Percentiles rank a stretch among this genome's conserved stretches.
Evolutionary conservation across 2,329 filamentous ascomycete species (phyloP).

Genomic region (Aspergillus alliaceus): DNA sequence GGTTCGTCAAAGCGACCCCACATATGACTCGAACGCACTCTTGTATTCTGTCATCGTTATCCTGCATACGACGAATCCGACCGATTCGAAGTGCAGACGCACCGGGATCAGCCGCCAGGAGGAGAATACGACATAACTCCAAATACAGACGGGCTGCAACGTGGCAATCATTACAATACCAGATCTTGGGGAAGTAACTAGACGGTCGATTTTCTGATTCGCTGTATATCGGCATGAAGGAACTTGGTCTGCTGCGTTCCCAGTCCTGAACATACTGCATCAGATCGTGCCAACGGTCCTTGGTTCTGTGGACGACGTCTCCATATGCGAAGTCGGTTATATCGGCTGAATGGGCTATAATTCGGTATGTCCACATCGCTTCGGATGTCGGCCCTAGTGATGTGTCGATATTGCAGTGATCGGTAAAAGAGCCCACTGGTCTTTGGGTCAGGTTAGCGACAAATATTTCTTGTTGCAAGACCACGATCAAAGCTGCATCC

Average conservation of each 20-base stretch:
- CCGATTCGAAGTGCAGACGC: background rate
- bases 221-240: conserved; percentile 1
- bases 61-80: background rate
- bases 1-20: conserved; percentile 1
- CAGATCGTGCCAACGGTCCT: background rate
- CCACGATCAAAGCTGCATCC: conserved; percentile 4
- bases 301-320: background rate
- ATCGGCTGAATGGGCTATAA: conserved; percentile 2
- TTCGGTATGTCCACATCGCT: conserved; percentile 1
- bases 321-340: conserved; percentile 6
- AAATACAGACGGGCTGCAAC: conserved; percentile 2
- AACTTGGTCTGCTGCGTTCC: background rate
- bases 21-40: background rate
- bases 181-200: background rate
- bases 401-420: conserved; percentile 4
- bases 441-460: conserved; percentile 2
- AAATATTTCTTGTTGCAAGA: conserved; percentile 2
- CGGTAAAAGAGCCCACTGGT: background rate
- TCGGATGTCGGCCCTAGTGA: conserved; percentile 1
- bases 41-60: background rate
- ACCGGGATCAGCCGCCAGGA: background rate
- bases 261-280: conserved; percentile 3
- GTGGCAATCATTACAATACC: conserved; percentile 2
- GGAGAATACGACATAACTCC: conserved; percentile 2
- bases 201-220: background rate